These are phyloP conservation scores for Lecanosticta acicola DNA, from an alignment of 2,329 filamentous ascomycete genomes.

Conservation along the genomic window DNA sequence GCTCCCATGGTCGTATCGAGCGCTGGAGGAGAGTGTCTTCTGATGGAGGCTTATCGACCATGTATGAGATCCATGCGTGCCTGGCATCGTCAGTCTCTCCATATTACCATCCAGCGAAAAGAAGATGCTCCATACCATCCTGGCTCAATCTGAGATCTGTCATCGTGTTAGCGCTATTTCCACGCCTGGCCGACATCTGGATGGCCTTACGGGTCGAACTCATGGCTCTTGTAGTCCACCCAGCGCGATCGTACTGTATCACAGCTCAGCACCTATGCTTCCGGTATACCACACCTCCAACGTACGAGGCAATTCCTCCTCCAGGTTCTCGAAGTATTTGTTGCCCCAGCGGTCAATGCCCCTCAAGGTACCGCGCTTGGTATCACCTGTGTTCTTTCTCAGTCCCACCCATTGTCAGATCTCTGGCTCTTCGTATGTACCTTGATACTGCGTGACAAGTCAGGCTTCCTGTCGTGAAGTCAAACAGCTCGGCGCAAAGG, in stretches of 20 bases:
- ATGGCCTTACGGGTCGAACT: constrained; percentile 65
- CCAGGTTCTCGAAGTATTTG: constrained; percentile 92
- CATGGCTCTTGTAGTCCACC: constrained; percentile 91
- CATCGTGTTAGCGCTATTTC: constrained; percentile 34
- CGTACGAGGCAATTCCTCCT: constrained; percentile 84
- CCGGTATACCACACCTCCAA: constrained; percentile 6
- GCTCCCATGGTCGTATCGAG: constrained; percentile 68
- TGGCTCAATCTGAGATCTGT: constrained; percentile 77
- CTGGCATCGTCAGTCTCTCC: constrained; percentile 35
- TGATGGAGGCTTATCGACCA: constrained; percentile 78
- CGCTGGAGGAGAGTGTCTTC: constrained; percentile 67
- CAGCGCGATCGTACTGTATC: constrained; percentile 80
- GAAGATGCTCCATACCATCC: constrained; percentile 73
- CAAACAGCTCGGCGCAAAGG: neutral
- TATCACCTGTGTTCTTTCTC: constrained; percentile 67
- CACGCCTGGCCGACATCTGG: neutral
- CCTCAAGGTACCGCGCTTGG: constrained; percentile 83
- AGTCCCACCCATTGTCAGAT: constrained; percentile 18
- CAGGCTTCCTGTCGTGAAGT: constrained; percentile 10
- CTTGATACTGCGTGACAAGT: constrained; percentile 23
- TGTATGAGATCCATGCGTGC: constrained; percentile 97
- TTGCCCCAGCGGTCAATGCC: constrained; percentile 88
- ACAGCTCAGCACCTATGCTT: constrained; percentile 3
- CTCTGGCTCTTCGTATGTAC: neutral
- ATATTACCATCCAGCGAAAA: neutral